Evolutionary conservation across 495 filamentous ascomycete genomes (phyloP).

Genomic region (Penicillium taxi): DNA sequence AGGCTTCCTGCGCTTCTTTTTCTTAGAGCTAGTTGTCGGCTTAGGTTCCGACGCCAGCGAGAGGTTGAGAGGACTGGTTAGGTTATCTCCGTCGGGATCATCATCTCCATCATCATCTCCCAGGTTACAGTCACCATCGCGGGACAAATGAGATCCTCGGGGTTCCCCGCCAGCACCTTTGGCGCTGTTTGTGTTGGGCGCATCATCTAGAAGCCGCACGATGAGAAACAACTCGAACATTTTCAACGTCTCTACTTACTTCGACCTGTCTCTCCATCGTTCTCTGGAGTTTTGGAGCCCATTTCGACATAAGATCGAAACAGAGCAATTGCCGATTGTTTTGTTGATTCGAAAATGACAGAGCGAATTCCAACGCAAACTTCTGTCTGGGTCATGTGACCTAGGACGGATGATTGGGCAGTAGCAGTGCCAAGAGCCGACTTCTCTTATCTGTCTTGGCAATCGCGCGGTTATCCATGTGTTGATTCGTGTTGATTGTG

Average conservation of each 20-base stretch:
- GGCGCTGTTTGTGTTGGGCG: constrained; percentile 24
- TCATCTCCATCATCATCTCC: constrained; percentile 46
- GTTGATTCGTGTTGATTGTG: no score
- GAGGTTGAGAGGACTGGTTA: constrained; percentile 11
- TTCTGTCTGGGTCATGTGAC: no score
- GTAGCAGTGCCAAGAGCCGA: no score
- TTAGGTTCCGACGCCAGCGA: constrained; percentile 12
- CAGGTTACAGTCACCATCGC: constrained; percentile 33
- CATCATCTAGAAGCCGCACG: constrained; percentile 11
- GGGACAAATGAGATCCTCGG: constrained; percentile 26
- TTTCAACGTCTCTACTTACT: constrained; percentile 8
- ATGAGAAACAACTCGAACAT: neutral
- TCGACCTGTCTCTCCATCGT: constrained; percentile 17
- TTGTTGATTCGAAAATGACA: no score
- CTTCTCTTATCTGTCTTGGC: no score
- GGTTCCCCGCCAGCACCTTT: constrained; percentile 36
- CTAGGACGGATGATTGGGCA: no score
- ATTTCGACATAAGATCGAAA: constrained; percentile 26
- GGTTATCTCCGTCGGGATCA: constrained; percentile 47
- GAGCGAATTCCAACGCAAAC: no score
- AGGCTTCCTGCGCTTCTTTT: constrained; percentile 48
- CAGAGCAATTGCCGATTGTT: no score
- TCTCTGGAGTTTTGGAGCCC: constrained; percentile 24
- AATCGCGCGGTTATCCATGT: no score
- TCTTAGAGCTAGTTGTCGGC: constrained; percentile 26